Evolutionary conservation across 805 yeast genomes (phyloP).

Genomic region (Teunomyces kruisii): DNA sequence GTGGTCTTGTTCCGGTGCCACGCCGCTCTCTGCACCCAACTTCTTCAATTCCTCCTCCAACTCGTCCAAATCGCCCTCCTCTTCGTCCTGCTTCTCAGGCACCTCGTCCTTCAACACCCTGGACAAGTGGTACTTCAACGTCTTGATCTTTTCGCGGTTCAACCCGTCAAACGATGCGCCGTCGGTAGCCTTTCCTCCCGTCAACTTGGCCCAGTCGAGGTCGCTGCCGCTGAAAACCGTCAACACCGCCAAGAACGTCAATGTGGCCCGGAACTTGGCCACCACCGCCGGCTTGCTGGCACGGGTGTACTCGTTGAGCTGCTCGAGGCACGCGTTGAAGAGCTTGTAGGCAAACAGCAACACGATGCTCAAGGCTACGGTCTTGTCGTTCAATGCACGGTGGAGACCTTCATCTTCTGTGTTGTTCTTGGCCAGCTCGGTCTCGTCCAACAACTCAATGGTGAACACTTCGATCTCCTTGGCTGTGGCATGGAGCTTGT

Average conservation of each 20-base stretch:
- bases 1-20: not conserved
- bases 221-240: slow-evolving; percentile 25
- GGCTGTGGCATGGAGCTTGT: slow-evolving; percentile 57
- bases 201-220: slow-evolving; percentile 32
- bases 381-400: slow-evolving; percentile 57
- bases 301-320: slow-evolving; percentile 20
- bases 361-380: slow-evolving; percentile 26
- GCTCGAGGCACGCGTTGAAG: slow-evolving; percentile 31
- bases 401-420: slow-evolving; percentile 39
- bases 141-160: slow-evolving; percentile 33
- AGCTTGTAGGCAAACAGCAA: slow-evolving; percentile 35
- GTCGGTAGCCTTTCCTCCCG: slow-evolving; percentile 31
- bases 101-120: slow-evolving; percentile 39
- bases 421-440: slow-evolving; percentile 58
- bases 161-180: slow-evolving; percentile 24
- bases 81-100: slow-evolving; percentile 18
- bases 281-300: slow-evolving; percentile 29
- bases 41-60: slow-evolving; percentile 13
- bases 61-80: slow-evolving; percentile 28
- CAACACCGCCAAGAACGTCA: slow-evolving; percentile 33
- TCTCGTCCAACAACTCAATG: slow-evolving; percentile 59
- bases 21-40: not conserved
- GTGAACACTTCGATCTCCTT: slow-evolving; percentile 61
- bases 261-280: slow-evolving; percentile 34
- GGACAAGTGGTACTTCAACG: slow-evolving; percentile 38